These are phyloP conservation scores for Rhinocladiella similis DNA, from an alignment of 2,329 filamentous ascomycete species.

Conservation along the genomic window DNA sequence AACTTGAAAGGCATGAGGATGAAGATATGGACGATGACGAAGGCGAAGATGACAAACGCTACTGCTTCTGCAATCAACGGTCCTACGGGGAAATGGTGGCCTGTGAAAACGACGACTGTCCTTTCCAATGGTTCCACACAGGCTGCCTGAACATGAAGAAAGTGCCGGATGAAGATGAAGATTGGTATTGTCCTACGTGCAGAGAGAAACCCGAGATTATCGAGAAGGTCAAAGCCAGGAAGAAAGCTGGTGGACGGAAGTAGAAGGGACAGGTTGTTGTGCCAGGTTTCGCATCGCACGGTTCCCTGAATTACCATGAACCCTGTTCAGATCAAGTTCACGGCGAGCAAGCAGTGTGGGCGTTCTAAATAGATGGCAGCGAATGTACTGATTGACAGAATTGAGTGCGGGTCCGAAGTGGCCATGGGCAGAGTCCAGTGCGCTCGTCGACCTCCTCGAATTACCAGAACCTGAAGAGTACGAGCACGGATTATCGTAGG, in stretches of 20 bases:
- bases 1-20: slow-evolving; percentile 44
- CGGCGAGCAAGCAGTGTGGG: too few species aligned
- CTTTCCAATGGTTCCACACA: slow-evolving; percentile 68
- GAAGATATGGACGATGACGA: slow-evolving; percentile 51
- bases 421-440: neutral
- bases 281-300: too few species aligned
- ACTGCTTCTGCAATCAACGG: slow-evolving; percentile 66
- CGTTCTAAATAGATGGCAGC: too few species aligned
- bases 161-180: slow-evolving; percentile 57
- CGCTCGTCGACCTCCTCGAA: neutral
- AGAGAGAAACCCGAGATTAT: slow-evolving; percentile 35
- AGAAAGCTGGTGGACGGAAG: slow-evolving; percentile 20
- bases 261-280: neutral
- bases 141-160: slow-evolving; percentile 62
- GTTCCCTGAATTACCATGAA: too few species aligned
- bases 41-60: slow-evolving; percentile 61
- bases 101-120: slow-evolving; percentile 65
- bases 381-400: too few species aligned
- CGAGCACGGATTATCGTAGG: neutral
- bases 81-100: slow-evolving; percentile 68
- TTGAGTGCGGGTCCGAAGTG: neutral
- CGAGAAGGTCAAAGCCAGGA: slow-evolving; percentile 36
- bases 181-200: slow-evolving; percentile 59
- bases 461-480: neutral
- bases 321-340: too few species aligned